A percentile compares a stretch with the other conserved stretches of the same genome.
Evolutionary conservation across 2,329 filamentous ascomycete genomes (phyloP).

Genomic region (Didymosphaeria variabile): DNA sequence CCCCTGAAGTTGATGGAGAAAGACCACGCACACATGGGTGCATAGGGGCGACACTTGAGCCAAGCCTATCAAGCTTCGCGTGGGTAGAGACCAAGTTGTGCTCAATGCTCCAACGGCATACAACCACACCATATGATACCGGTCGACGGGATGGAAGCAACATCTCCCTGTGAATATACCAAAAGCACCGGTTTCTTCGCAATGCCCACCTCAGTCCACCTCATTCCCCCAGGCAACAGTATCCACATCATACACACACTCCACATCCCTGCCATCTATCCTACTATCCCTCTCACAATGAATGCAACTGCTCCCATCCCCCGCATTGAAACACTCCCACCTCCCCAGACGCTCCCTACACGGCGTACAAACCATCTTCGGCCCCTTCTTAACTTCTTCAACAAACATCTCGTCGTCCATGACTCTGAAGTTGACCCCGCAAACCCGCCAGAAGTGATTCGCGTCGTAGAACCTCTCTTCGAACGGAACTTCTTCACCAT

Average conservation of each 20-base stretch:
- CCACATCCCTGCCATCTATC: background rate
- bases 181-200: background rate
- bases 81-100: too few species aligned
- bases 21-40: too few species aligned
- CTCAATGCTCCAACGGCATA: too few species aligned
- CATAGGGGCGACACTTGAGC: too few species aligned
- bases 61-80: too few species aligned
- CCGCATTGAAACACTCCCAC: slow-evolving; percentile 12
- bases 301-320: slow-evolving; percentile 13
- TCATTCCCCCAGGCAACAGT: background rate
- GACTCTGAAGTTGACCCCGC: slow-evolving; percentile 33
- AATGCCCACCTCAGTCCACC: background rate
- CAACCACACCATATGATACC: too few species aligned
- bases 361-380: background rate
- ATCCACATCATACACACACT: slow-evolving; percentile 10
- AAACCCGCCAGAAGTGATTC: slow-evolving; percentile 37
- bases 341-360: slow-evolving; percentile 1
- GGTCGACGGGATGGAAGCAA: too few species aligned
- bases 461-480: slow-evolving; percentile 43
- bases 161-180: too few species aligned
- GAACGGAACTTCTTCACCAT: slow-evolving; percentile 42
- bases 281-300: slow-evolving; percentile 9
- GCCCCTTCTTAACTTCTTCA: slow-evolving; percentile 21
- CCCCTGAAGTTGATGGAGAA: too few species aligned
- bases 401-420: slow-evolving; percentile 36